These are phyloP conservation scores for Gossypium laxum DNA, from an alignment of 441 rosid species.

Conservation along the genomic window DNA sequence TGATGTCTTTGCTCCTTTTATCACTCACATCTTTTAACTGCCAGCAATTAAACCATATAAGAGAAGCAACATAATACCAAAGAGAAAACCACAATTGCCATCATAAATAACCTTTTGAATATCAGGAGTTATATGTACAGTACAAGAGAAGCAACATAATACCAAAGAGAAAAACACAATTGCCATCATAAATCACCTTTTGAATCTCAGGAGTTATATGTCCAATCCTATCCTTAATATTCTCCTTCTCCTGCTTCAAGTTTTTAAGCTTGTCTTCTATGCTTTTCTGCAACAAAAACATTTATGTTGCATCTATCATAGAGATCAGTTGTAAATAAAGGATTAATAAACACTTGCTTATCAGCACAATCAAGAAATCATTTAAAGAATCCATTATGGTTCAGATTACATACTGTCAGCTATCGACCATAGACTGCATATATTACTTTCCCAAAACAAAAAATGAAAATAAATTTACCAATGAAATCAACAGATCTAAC, in stretches of 20 bases:
- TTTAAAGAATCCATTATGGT: background rate
- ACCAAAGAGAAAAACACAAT: background rate
- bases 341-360: background rate
- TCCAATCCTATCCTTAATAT: constrained; percentile 55
- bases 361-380: constrained; percentile 3
- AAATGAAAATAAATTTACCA: background rate
- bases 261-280: constrained; percentile 72
- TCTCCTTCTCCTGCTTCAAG: constrained; percentile 67
- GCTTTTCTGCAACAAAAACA: constrained; percentile 53
- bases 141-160: constrained; percentile 10
- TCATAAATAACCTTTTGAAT: constrained; percentile 47
- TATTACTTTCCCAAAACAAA: background rate
- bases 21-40: constrained; percentile 62
- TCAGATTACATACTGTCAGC: background rate
- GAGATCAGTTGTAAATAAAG: constrained; percentile 8
- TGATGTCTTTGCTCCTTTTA: constrained; percentile 55
- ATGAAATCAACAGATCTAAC: background rate
- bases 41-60: constrained; percentile 21
- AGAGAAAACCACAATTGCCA: constrained; percentile 1
- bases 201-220: constrained; percentile 55
- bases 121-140: constrained; percentile 55
- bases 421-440: background rate
- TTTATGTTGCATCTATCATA: constrained; percentile 5
- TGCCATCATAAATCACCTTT: constrained; percentile 42
- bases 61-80: constrained; percentile 8